Conservation (phyloP, 768 basidiomycete genomes). For the Psilocybe cubensis region DNA sequence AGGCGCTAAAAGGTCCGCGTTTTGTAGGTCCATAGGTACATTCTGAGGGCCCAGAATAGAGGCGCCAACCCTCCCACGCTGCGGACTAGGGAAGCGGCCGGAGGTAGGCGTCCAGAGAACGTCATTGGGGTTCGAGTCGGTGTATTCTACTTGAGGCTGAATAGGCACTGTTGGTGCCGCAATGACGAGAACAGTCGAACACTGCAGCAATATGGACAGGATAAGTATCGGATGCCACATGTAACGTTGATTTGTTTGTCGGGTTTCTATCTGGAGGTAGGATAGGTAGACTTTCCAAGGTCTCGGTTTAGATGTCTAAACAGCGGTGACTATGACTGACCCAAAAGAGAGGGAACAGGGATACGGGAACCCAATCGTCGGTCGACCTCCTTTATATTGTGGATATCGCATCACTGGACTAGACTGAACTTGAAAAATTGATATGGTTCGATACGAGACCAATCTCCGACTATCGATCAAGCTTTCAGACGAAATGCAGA, state of each 20-base stretch:
- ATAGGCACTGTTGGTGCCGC: conserved; percentile 16
- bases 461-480: not conserved
- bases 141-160: conserved; percentile 22
- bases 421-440: not conserved
- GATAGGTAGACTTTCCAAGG: too few species aligned
- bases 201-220: not conserved
- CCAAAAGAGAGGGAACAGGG: not conserved
- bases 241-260: not conserved
- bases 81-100: conserved; percentile 37
- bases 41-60: conserved; percentile 62
- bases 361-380: not conserved
- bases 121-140: conserved; percentile 22
- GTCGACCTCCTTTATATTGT: not conserved
- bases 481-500: not conserved
- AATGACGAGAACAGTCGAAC: not conserved
- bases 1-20: conserved; percentile 59
- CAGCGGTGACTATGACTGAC: too few species aligned
- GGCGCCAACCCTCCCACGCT: conserved; percentile 48
- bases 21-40: conserved; percentile 54
- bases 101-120: conserved; percentile 24
- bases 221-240: not conserved
- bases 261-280: not conserved
- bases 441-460: not conserved
- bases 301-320: too few species aligned
- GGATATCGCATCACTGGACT: not conserved